A percentile compares a stretch with the other conserved stretches of the same genome.
Conservation (phyloP, 441 rosid genomes). For the Syzygium malaccense region DNA sequence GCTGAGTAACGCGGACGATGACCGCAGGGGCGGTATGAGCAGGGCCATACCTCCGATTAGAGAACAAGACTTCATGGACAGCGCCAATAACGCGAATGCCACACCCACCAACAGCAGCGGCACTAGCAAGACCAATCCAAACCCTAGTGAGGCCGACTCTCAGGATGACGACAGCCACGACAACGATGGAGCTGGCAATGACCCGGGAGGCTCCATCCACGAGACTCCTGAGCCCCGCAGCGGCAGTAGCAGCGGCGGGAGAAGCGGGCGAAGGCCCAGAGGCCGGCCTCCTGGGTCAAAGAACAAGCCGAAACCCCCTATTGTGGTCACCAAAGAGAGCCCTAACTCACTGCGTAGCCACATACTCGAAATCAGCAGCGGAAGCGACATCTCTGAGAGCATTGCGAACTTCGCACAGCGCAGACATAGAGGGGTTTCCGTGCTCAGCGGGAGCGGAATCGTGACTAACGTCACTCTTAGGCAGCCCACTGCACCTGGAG, state of each 20-base stretch:
- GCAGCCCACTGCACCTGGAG: slow-evolving; percentile 69
- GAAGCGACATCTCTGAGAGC: slow-evolving; percentile 64
- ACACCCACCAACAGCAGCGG: slow-evolving; percentile 15
- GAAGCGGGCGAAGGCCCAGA: slow-evolving; percentile 63
- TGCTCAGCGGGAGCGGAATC: slow-evolving; percentile 70
- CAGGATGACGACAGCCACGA: slow-evolving; percentile 5
- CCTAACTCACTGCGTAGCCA: slow-evolving; percentile 87
- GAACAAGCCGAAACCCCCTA: slow-evolving; percentile 71
- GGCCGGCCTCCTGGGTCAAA: slow-evolving; percentile 90
- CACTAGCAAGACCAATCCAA: slow-evolving; percentile 5
- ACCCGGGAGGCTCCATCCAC: neutral
- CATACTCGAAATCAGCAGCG: slow-evolving; percentile 71
- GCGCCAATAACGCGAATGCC: neutral
- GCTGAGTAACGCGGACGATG: slow-evolving; percentile 34
- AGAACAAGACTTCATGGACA: slow-evolving; percentile 45
- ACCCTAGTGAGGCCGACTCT: slow-evolving; percentile 34
- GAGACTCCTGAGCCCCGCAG: slow-evolving; percentile 25
- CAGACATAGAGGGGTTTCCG: slow-evolving; percentile 70
- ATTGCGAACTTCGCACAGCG: slow-evolving; percentile 55
- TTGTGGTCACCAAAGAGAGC: slow-evolving; percentile 75
- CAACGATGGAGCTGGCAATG: neutral
- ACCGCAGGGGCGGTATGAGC: slow-evolving; percentile 5
- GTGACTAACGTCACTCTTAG: slow-evolving; percentile 70
- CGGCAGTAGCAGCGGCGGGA: slow-evolving; percentile 11
- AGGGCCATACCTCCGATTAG: slow-evolving; percentile 30